Percentiles rank a stretch among this genome's conserved stretches.
Evolutionary conservation across 371 early-diverging fungal species (phyloP).

Genomic region (Mucor plumbeus): DNA sequence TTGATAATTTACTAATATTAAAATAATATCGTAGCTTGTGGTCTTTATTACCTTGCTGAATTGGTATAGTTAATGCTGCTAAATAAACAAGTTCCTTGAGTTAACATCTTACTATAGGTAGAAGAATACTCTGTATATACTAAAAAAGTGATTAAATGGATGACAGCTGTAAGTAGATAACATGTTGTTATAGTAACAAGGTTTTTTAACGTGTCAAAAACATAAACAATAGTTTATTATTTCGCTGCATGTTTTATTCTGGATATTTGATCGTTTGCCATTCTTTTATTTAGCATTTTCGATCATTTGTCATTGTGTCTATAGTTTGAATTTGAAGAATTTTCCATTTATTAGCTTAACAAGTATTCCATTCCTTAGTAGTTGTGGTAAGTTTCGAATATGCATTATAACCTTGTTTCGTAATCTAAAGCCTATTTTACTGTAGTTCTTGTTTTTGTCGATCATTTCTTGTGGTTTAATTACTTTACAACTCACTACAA

Average conservation of each 20-base stretch:
- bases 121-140: conserved; percentile 87
- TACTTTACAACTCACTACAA: conserved; percentile 74
- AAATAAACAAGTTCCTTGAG: conserved; percentile 12
- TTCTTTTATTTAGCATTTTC: conserved; percentile 68
- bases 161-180: conserved; percentile 62
- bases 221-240: conserved; percentile 54
- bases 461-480: conserved; percentile 90
- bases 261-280: conserved; percentile 73
- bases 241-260: conserved; percentile 66
- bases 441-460: conserved; percentile 73
- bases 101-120: conserved; percentile 39
- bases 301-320: conserved; percentile 70
- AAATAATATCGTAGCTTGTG: conserved; percentile 64
- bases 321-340: conserved; percentile 70
- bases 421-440: not conserved
- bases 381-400: conserved; percentile 60
- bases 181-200: not conserved
- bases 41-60: conserved; percentile 84
- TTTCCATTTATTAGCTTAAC: conserved; percentile 76
- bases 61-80: conserved; percentile 39
- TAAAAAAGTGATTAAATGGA: conserved; percentile 73
- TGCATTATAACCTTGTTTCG: not conserved
- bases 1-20: not conserved
- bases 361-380: conserved; percentile 66
- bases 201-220: not conserved